phyloP scores from a whole-genome alignment of 1,139 yeast species.

The Yamadazyma diospyri region DNA sequence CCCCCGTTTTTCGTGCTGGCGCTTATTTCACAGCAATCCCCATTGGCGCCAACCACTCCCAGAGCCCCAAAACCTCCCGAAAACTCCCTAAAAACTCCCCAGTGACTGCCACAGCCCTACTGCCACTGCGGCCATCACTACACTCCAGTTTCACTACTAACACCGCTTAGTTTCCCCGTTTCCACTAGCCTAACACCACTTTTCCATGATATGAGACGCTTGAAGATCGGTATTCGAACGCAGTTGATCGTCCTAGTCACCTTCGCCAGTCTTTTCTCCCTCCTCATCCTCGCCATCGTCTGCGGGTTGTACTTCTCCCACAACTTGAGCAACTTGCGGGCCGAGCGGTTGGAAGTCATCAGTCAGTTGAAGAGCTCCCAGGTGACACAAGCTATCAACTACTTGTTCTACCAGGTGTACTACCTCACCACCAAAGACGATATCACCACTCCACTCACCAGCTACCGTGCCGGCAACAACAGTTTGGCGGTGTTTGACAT shows the following conservation, averaged over 20 bases:
- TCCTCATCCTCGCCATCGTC: slow-evolving; percentile 70
- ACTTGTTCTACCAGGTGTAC: slow-evolving; percentile 64
- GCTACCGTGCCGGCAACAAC: slow-evolving; percentile 68
- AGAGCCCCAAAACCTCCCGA: too few relatives aligned
- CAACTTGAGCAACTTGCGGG: slow-evolving; percentile 59
- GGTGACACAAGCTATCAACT: slow-evolving; percentile 62
- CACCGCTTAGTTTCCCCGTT: neutral
- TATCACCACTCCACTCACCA: slow-evolving; percentile 56
- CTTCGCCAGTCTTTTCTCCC: slow-evolving; percentile 70
- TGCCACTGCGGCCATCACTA: too few relatives aligned
- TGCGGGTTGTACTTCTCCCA: slow-evolving; percentile 76
- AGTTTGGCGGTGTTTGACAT: slow-evolving; percentile 38
- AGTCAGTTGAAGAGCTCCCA: slow-evolving; percentile 82
- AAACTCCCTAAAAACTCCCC: too few relatives aligned
- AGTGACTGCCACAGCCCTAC: too few relatives aligned
- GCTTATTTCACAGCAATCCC: too few relatives aligned
- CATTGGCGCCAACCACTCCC: too few relatives aligned
- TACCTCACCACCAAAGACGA: slow-evolving; percentile 65
- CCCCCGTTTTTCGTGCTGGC: too few relatives aligned
- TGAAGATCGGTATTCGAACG: slow-evolving; percentile 54
- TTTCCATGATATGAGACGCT: slow-evolving; percentile 29
- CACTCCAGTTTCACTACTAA: too few relatives aligned
- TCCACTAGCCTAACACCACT: neutral
- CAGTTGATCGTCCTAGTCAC: slow-evolving; percentile 82
- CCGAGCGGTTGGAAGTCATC: slow-evolving; percentile 70